phyloP scores from a whole-genome alignment of 148 eudicot genomes.

The Persicaria maculosa region DNA sequence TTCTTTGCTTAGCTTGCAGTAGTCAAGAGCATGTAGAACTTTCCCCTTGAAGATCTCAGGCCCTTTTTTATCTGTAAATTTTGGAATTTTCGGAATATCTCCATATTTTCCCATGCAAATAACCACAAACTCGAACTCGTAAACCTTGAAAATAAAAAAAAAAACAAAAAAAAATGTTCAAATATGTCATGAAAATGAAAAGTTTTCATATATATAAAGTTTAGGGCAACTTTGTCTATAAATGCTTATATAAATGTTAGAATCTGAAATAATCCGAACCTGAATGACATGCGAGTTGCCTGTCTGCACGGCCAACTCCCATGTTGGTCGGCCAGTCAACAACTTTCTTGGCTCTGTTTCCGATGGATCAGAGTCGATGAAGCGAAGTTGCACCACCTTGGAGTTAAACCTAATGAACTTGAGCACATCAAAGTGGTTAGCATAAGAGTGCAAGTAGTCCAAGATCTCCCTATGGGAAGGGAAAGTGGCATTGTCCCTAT shows the following conservation, averaged over 20 bases:
- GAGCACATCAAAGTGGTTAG: slow-evolving; percentile 57
- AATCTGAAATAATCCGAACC: neutral
- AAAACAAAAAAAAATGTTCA: neutral
- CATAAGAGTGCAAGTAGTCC: slow-evolving; percentile 66
- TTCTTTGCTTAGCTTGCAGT: slow-evolving; percentile 59
- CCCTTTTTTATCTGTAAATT: slow-evolving; percentile 55
- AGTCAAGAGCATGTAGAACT: slow-evolving; percentile 75
- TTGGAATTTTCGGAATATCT: slow-evolving; percentile 59
- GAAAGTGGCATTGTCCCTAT: slow-evolving; percentile 52
- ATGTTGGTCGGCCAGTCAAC: neutral
- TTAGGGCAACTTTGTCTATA: no score
- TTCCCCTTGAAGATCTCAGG: slow-evolving; percentile 67
- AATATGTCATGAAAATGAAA: neutral
- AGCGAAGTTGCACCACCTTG: slow-evolving; percentile 71
- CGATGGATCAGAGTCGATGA: slow-evolving; percentile 22
- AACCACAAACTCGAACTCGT: slow-evolving; percentile 64
- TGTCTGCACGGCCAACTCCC: neutral
- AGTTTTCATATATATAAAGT: no score
- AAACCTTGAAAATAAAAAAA: slow-evolving; percentile 37
- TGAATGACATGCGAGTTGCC: neutral
- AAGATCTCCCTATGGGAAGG: slow-evolving; percentile 55
- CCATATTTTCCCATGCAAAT: slow-evolving; percentile 85
- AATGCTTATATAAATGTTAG: no score
- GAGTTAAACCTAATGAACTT: slow-evolving; percentile 60
- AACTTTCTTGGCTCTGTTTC: neutral